Conservation (phyloP, 2,329 filamentous ascomycete species). For the Lachnellula cervina region DNA sequence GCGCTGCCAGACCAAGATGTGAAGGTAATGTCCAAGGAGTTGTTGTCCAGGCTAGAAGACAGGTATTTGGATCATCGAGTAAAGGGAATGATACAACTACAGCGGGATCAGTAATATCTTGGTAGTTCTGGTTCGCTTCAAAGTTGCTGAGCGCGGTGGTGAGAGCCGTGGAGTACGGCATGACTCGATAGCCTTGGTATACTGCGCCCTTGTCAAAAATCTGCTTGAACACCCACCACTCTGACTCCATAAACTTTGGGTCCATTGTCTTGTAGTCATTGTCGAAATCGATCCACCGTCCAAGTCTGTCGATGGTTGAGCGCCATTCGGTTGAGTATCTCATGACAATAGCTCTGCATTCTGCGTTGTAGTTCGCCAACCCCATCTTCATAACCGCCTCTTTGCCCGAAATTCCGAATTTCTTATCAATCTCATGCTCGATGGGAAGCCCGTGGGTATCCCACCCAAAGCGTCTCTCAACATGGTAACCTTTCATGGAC, state of each 20-base stretch:
- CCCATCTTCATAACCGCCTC: conserved; percentile 84
- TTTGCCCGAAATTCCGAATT: conserved; percentile 80
- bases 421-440: conserved; percentile 97
- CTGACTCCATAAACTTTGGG: conserved; percentile 88
- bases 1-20: conserved; percentile 69
- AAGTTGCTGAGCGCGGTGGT: conserved; percentile 90
- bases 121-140: conserved; percentile 91
- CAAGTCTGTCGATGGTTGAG: conserved; percentile 78
- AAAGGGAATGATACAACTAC: conserved; percentile 86
- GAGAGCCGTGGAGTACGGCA: conserved; percentile 91
- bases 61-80: conserved; percentile 67
- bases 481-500: conserved; percentile 94
- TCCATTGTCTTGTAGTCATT: conserved; percentile 99
- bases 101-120: conserved; percentile 86
- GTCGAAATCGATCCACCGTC: conserved; percentile 96
- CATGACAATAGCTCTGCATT: conserved; percentile 93
- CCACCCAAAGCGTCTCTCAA: conserved; percentile 91
- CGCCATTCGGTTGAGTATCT: conserved; percentile 84
- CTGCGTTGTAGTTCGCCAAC: conserved; percentile 82
- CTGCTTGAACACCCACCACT: conserved; percentile 97
- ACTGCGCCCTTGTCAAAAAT: conserved; percentile 85
- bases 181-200: conserved; percentile 85
- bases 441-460: conserved; percentile 93
- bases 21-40: conserved; percentile 85
- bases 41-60: conserved; percentile 82